Conservation (phyloP, 2,329 filamentous ascomycete species). For the Fusarium bactridioides region DNA sequence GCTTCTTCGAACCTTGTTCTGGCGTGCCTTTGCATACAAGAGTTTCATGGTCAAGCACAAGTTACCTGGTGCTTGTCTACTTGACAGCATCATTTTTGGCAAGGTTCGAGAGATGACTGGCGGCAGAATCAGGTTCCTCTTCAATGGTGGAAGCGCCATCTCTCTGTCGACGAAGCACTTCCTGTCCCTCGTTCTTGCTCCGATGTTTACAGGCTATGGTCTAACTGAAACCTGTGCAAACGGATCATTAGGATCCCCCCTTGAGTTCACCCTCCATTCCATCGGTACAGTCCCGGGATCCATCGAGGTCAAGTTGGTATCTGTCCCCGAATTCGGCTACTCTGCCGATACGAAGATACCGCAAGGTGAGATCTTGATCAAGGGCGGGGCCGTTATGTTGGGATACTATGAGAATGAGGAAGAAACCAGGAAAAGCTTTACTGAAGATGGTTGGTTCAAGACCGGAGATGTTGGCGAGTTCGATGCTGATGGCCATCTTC, state of each 20-base stretch:
- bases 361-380: constrained; percentile 91
- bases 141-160: constrained; percentile 95
- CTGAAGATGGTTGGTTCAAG: constrained; percentile 91
- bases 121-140: constrained; percentile 82
- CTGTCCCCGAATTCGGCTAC: constrained; percentile 87
- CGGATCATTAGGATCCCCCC: constrained; percentile 79
- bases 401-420: constrained; percentile 86
- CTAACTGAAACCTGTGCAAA: constrained; percentile 90
- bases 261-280: constrained; percentile 79
- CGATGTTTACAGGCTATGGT: constrained; percentile 94
- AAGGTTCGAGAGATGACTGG: constrained; percentile 91
- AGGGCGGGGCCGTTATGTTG: constrained; percentile 75
- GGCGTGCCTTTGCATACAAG: constrained; percentile 68
- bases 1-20: constrained; percentile 79
- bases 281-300: constrained; percentile 80
- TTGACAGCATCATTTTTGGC: constrained; percentile 87
- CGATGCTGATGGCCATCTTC: constrained; percentile 78
- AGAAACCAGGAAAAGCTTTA: constrained; percentile 80
- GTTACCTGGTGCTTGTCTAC: constrained; percentile 72
- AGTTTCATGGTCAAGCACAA: constrained; percentile 62
- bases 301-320: constrained; percentile 89
- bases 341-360: constrained; percentile 75
- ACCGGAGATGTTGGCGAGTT: constrained; percentile 95
- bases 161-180: constrained; percentile 87
- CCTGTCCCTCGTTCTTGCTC: constrained; percentile 87